Conservation (phyloP, 1,139 yeast genomes). For the Yamadazyma siamensis region DNA sequence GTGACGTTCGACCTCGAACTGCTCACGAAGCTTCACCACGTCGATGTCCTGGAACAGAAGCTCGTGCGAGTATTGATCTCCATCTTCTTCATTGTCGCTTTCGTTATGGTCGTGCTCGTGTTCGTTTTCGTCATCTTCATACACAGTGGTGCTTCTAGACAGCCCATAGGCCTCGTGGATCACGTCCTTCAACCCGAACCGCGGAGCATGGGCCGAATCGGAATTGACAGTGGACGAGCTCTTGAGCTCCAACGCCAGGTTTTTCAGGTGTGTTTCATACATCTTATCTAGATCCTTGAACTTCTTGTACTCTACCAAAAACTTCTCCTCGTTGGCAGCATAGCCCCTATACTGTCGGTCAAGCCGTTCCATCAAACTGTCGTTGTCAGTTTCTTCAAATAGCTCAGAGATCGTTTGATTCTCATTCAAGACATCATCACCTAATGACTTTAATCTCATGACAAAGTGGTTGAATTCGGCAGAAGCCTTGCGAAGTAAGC, state of each 20-base stretch:
- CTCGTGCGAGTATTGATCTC: constrained; percentile 10
- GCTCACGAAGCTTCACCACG: constrained; percentile 11
- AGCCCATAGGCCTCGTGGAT: constrained; percentile 18
- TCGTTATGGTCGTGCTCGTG: too few species aligned
- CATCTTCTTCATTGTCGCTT: constrained; percentile 14
- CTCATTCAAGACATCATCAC: constrained; percentile 41
- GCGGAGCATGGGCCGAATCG: constrained; percentile 9
- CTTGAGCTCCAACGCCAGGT: constrained; percentile 19
- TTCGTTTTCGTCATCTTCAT: too few species aligned
- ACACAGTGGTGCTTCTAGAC: constrained; percentile 5
- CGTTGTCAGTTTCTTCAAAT: constrained; percentile 35
- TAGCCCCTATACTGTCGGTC: constrained; percentile 20
- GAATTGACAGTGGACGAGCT: constrained; percentile 21
- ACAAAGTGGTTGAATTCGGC: constrained; percentile 33
- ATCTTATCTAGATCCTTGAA: constrained; percentile 35
- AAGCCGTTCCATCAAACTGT: constrained; percentile 21
- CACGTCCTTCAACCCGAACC: constrained; percentile 24
- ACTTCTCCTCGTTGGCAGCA: constrained; percentile 31
- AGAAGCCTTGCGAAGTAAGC: constrained; percentile 32
- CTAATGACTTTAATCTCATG: constrained; percentile 30
- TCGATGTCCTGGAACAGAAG: constrained; percentile 10
- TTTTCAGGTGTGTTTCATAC: constrained; percentile 17
- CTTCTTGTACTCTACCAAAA: constrained; percentile 31
- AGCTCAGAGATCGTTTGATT: constrained; percentile 43
- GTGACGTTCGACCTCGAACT: constrained; percentile 19